Evolutionary conservation across 2,329 filamentous ascomycete genomes (phyloP), one percentile per base, ranked within the genome.

Genomic region (Huntiella decipiens): DNA sequence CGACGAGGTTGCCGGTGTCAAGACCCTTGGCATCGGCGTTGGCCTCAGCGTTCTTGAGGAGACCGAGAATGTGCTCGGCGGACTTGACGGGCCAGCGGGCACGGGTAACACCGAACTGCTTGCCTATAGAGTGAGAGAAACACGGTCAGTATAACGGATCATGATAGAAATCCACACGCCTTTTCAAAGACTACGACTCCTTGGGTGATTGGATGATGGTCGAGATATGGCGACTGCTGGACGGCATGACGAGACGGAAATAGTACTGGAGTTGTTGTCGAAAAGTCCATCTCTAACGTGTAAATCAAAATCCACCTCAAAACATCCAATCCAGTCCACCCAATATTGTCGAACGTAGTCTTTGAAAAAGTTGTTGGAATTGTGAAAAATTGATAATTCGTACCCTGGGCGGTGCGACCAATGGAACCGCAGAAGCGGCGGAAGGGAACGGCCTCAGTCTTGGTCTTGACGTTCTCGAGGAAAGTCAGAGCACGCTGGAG

Each of bases 11-110:
- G 71, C 79, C 80, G 64, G 87, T 96, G 71, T 98, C 86, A 62
- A 94, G 84, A 61, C 87, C 86, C 77, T 94, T 94, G 67, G 83
- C 82, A 61, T 94, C 87, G 65, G 86, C 86, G 70, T 94, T 94
- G 72, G 86, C 79, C 75, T 93, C 86, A 57, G 86, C 86, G 71
- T 94, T 94, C 78, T 87, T 91, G 60, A 98, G 83, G 60, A 98
- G 85, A 64, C 82, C 83, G 68, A 95, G 79, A 54, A 98, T 77
- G 77, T 93, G 94, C 74, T 95, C 80, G 68, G 92, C 92, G 52
- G 87, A 95, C 84, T 98, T 98, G 69, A 86, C 76, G 73, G 91
- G 91, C 88, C 91, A 98, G 74, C 91, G 86, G 63, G 91, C 92
- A 68, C 85, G 86, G 73, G 82, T 77, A 64, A 96, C 91, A 77